phyloP scores from a whole-genome alignment of 192 early-diverging fungal genomes.

The Linnemannia hyalina region DNA sequence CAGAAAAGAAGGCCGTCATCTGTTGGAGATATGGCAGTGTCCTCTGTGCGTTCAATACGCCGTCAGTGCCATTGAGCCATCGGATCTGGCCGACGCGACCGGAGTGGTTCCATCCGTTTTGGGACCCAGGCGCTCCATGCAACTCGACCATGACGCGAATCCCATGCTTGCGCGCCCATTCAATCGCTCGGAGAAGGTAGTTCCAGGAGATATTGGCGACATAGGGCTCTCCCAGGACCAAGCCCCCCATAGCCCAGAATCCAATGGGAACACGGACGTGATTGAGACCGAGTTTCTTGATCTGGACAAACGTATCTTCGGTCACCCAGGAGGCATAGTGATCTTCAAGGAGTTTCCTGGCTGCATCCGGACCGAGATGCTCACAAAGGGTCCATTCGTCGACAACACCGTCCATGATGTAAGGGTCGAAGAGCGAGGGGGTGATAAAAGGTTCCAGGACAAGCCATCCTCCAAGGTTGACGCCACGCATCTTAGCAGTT shows the following conservation, averaged over 20 bases:
- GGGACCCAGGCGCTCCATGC: constrained; percentile 80
- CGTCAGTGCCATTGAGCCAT: constrained; percentile 60
- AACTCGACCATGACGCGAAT: constrained; percentile 78
- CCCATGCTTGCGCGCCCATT: constrained; percentile 74
- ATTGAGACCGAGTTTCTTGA: constrained; percentile 72
- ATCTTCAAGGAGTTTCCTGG: constrained; percentile 58
- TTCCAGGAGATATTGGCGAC: constrained; percentile 68
- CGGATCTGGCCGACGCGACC: constrained; percentile 55
- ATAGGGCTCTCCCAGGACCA: constrained; percentile 67
- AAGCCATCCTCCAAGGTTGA: constrained; percentile 79
- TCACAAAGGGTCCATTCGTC: constrained; percentile 78
- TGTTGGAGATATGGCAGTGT: constrained; percentile 65
- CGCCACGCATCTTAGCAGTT: constrained; percentile 67
- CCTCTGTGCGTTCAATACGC: constrained; percentile 59
- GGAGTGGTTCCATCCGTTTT: constrained; percentile 77
- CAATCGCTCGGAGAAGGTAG: constrained; percentile 67
- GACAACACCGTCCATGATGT: constrained; percentile 45
- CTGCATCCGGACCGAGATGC: constrained; percentile 66
- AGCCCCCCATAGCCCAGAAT: constrained; percentile 75
- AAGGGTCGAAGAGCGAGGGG: constrained; percentile 63
- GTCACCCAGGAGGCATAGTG: constrained; percentile 75
- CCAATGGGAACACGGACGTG: constrained; percentile 78
- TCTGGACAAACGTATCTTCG: constrained; percentile 68
- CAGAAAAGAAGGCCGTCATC: constrained; percentile 68
- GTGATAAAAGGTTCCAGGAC: constrained; percentile 74